These are phyloP conservation scores for Zangia roseola DNA, from an alignment of 768 basidiomycete genomes.

Conservation along the genomic window DNA sequence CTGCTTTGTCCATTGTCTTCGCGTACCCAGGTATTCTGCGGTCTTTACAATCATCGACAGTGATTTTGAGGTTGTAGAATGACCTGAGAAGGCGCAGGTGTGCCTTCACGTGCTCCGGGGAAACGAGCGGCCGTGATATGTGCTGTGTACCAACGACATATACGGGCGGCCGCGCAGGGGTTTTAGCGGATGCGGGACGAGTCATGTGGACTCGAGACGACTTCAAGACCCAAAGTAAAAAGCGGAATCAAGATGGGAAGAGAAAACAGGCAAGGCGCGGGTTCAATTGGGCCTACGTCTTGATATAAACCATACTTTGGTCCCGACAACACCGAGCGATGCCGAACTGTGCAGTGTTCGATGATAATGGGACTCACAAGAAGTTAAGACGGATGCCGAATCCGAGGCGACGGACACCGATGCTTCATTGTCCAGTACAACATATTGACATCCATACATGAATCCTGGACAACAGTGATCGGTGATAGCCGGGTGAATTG, in stretches of 20 bases:
- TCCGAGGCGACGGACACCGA: neutral
- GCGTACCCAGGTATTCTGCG: slow-evolving; percentile 26
- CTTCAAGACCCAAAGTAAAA: neutral
- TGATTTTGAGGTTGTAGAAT: slow-evolving; percentile 30
- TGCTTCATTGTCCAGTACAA: neutral
- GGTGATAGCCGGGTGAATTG: slow-evolving; percentile 1
- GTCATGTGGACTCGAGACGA: neutral
- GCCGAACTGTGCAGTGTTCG: slow-evolving; percentile 8
- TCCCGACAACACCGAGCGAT: neutral
- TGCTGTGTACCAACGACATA: slow-evolving; percentile 23
- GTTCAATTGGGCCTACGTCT: neutral
- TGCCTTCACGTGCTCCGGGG: slow-evolving; percentile 29
- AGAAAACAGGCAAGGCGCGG: slow-evolving; percentile 3
- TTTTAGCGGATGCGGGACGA: neutral
- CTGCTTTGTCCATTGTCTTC: neutral
- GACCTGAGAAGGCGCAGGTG: slow-evolving; percentile 35
- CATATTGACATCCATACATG: neutral
- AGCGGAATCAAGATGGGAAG: neutral
- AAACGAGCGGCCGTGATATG: slow-evolving; percentile 29
- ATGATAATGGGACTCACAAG: neutral
- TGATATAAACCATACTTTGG: slow-evolving; percentile 8
- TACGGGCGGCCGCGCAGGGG: neutral
- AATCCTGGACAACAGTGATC: neutral
- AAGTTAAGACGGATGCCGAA: neutral
- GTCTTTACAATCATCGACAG: slow-evolving; percentile 30